Base-by-base conservation (phyloP, 1,284 basidiomycete species). In the Gymnopus androsaceus region DNA sequence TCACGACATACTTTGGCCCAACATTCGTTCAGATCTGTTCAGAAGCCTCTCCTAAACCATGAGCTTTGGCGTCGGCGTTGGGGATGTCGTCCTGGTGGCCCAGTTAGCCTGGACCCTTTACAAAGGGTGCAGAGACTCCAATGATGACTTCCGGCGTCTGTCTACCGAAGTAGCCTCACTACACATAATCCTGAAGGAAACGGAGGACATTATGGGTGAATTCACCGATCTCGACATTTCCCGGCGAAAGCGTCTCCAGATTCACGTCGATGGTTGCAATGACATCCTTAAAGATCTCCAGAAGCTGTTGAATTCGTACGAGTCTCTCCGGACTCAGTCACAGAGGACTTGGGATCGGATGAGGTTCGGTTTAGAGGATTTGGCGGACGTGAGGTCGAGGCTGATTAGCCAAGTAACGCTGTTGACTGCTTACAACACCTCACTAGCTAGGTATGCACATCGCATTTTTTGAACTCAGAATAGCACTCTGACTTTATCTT, bases 311-410 rank as follows among this genome's bases (percentile, higher is more conserved):
- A 28, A 50, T 28, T 37, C 48, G 23, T 50, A 50, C 17, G 48
- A 50, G 36, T 25, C 21, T 21, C 21, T 50, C 7, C 19, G 48
- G 2, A 50, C 48, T 12, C 48, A 50, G 23, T 36, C 48, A n/a
- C 48, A 50, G 19, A 37, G 48, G 48, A 50, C 48, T 8, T 50
- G 48, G 48, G 48, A 50, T 38, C 30, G 48, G 23, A 50, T 50
- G 48, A 19, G 34, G 12, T 50, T 50, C 27, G 34, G 48, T 37
- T 36, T 50, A 8, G 48, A 50, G 12, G 48, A 50, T 15, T 38
- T 50, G 34, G 36, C 48, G 23, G 48, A 50, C 27, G 25, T 50
- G 19, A 50, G 48, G 36, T 38, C 25, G 21, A 23, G 48, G n/a
- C 48, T 50, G 8, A n/a, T 50, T 11, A 38, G 48, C n/a, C 48